Conservation (phyloP, 306 rosid species). For the Prunus padus region DNA sequence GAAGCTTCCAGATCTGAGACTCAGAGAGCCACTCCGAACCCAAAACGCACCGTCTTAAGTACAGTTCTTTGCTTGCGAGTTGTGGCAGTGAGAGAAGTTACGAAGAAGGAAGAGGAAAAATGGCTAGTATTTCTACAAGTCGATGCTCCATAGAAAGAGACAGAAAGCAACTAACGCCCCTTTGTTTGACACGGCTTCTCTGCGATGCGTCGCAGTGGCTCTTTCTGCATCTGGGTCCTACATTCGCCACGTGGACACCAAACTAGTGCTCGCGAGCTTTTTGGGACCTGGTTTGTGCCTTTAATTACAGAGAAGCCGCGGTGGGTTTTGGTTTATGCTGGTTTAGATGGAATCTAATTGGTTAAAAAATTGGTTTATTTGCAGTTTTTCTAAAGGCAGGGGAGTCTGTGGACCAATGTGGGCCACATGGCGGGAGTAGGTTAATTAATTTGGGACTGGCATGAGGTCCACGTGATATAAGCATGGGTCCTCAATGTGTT, state of each 20-base stretch:
- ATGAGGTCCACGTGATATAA: not conserved
- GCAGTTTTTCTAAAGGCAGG: not conserved
- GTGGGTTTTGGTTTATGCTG: no score
- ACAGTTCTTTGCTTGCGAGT: slow-evolving; percentile 10
- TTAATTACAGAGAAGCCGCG: slow-evolving; percentile 12
- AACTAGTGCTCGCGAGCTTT: not conserved
- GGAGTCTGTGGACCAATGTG: slow-evolving; percentile 13
- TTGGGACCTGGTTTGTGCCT: not conserved
- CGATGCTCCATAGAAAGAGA: not conserved
- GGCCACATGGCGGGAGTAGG: not conserved
- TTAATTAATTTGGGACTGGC: not conserved
- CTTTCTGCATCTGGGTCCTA: slow-evolving; percentile 26
- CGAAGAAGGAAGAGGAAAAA: not conserved
- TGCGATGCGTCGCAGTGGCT: not conserved
- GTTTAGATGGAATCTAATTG: not conserved
- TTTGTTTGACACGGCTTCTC: slow-evolving; percentile 18
- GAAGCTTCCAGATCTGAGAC: slow-evolving; percentile 21
- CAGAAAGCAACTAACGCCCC: not conserved
- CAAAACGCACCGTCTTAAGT: not conserved
- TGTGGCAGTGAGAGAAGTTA: not conserved
- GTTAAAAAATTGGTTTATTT: not conserved
- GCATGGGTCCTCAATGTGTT: not conserved
- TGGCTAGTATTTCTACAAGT: not conserved
- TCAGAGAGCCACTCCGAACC: not conserved
- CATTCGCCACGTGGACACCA: slow-evolving; percentile 15